Base-by-base conservation (phyloP, 768 basidiomycete genomes). In the Phlebiopsis flavidoalba region DNA sequence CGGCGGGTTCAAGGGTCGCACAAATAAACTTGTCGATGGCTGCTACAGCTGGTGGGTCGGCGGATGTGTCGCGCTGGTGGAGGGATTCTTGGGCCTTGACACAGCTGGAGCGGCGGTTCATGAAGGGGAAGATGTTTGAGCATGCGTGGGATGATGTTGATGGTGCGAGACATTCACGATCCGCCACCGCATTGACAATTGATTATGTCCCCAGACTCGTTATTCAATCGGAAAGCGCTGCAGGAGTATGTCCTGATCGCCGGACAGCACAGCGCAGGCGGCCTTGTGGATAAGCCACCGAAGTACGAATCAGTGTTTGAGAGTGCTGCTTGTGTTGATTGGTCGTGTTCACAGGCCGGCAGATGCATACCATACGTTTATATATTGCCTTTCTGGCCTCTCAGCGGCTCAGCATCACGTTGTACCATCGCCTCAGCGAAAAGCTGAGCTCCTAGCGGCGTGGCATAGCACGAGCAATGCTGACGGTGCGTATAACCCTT, bases 21-120 rank as follows among this genome's bases (percentile, higher is more conserved):
- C 93, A 64, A 99, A 98, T 72, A 99, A 99, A 72, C 82, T 99
- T n/a, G 96, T 99, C 0, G 97, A 99, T 67, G 97, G 96, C 4
- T 99, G 97, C 73, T 99, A 99, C 73, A 88, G 90, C n/a, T 99
- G 97, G 97, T 99, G 96, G 97, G 91, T 93, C 22, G 97, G 93
- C 1, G 95, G 95, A 0, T 81, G 89, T 15, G 92, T 97, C 69
- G 79, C 83, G 0, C 75, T 98, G 8, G 74, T 97, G 0, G 91
- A 91, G 60, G 84, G 26, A 67, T 85, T 61, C 58, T 79, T 67
- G 17, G 73, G 69, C 50, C 69, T 74, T 26, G 71, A 71, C 8
- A 69, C 26, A n/a, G 64, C 63, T 10, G 71, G 68, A 4, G 73
- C 84, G 87, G 21, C 35, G 14, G 43, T 5, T 19, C 57, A 26